Conservation (phyloP, 169 alveolate species). For the Sarcocystis neurona region DNA sequence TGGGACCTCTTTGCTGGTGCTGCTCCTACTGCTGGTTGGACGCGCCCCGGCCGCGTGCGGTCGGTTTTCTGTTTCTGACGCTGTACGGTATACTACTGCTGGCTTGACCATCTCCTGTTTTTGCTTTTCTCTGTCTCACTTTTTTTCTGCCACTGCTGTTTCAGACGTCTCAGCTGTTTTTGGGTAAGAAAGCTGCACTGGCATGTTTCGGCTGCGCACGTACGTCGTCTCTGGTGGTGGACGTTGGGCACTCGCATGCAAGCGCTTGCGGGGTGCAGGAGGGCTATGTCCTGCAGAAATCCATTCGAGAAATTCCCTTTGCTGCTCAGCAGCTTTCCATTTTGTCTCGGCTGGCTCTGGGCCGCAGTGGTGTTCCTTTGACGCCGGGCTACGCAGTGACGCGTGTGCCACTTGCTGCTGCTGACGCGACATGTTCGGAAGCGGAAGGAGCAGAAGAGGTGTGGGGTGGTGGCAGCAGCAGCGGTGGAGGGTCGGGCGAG, state of each 20-base stretch:
- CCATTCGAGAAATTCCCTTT: constrained; percentile 78
- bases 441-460: not conserved
- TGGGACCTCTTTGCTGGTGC: not conserved
- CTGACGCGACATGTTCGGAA: not conserved
- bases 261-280: constrained; percentile 89
- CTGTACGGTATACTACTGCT: not conserved
- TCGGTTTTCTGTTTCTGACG: not conserved
- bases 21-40: not conserved
- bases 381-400: constrained; percentile 48
- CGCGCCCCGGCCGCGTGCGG: not conserved
- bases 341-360: constrained; percentile 12
- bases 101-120: not conserved
- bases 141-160: not conserved
- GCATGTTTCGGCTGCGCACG: constrained; percentile 90
- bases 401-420: not conserved
- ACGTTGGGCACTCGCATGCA: constrained; percentile 84
- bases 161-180: constrained; percentile 83
- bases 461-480: constrained; percentile 2
- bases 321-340: constrained; percentile 74
- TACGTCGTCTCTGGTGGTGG: constrained; percentile 86
- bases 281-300: constrained; percentile 86
- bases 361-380: not conserved
- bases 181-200: constrained; percentile 85
- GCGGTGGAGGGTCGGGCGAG: not conserved
- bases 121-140: not conserved